These are phyloP conservation scores for Coniosporium tulheliwenetii DNA, from an alignment of 2,329 filamentous ascomycete species.

Conservation along the genomic window DNA sequence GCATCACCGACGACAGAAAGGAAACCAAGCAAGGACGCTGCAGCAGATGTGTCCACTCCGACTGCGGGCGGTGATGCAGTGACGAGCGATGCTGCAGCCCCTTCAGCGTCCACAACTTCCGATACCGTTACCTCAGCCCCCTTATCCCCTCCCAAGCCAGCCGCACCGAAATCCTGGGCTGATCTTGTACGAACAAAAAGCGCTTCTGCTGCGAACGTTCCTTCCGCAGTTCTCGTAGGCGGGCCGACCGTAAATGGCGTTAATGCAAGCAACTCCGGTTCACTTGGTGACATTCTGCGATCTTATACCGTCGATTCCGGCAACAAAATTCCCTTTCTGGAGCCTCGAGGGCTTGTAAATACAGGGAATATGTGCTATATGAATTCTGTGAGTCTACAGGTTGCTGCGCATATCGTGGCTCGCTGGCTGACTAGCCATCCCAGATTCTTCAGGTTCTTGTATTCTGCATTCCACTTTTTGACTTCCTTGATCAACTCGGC, in stretches of 20 bases:
- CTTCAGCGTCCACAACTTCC: constrained; percentile 17
- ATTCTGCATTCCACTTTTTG: constrained; percentile 87
- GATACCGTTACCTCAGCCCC: constrained; percentile 24
- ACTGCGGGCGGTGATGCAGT: constrained; percentile 15
- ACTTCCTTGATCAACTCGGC: constrained; percentile 77
- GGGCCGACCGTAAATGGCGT: constrained; percentile 23
- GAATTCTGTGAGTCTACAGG: constrained; percentile 68
- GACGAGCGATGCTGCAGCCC: not conserved
- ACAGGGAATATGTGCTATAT: constrained; percentile 99
- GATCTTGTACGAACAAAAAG: constrained; percentile 45
- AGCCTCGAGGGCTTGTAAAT: constrained; percentile 87
- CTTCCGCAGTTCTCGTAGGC: constrained; percentile 14
- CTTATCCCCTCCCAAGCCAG: constrained; percentile 24
- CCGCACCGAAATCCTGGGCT: constrained; percentile 45
- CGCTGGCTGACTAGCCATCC: constrained; percentile 17
- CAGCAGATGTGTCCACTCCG: constrained; percentile 4
- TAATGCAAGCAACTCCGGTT: constrained; percentile 35
- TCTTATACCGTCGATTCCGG: constrained; percentile 53
- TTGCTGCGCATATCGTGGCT: not conserved
- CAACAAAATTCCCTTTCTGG: constrained; percentile 63
- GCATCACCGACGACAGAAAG: not conserved
- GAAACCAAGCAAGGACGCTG: constrained; percentile 5
- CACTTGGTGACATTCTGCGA: constrained; percentile 62
- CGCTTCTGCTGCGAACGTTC: constrained; percentile 14
- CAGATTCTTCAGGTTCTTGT: constrained; percentile 90